phyloP scores from a whole-genome alignment of 352 stramenopile genomes.

The Pythium phragmitis region DNA sequence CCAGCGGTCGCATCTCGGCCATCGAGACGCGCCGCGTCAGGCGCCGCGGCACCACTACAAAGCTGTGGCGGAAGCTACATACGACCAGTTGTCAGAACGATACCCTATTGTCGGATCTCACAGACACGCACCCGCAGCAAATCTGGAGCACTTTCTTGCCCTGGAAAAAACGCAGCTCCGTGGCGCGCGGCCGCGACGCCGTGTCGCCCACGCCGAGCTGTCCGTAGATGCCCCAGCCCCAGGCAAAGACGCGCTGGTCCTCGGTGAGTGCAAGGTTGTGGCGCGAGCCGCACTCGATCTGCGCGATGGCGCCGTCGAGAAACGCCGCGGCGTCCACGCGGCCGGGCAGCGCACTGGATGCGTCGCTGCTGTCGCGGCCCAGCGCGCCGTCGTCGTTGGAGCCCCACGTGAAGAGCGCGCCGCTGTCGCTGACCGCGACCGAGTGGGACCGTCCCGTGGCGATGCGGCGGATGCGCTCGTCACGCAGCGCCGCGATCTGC shows the following conservation, averaged over 20 bases:
- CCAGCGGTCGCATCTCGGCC: slow-evolving; percentile 4
- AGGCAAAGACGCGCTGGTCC: slow-evolving; percentile 32
- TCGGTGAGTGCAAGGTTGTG: slow-evolving; percentile 37
- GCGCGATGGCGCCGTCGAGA: slow-evolving; percentile 14
- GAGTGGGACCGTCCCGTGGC: slow-evolving; percentile 63
- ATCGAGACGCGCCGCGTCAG: slow-evolving; percentile 22
- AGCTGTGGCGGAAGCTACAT: slow-evolving; percentile 34
- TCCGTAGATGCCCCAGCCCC: slow-evolving; percentile 46
- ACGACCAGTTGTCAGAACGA: neutral
- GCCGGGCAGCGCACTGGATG: slow-evolving; percentile 18
- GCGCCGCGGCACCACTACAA: slow-evolving; percentile 28
- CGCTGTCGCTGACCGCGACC: slow-evolving; percentile 47
- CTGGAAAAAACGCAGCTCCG: slow-evolving; percentile 28
- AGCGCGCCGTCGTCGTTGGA: slow-evolving; percentile 44
- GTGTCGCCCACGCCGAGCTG: slow-evolving; percentile 37
- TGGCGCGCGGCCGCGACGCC: slow-evolving; percentile 26
- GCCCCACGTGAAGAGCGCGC: slow-evolving; percentile 34
- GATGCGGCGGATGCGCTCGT: slow-evolving; percentile 25
- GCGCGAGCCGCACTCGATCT: slow-evolving; percentile 42
- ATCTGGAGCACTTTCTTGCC: slow-evolving; percentile 33
- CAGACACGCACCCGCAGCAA: slow-evolving; percentile 28
- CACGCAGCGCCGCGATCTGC: slow-evolving; percentile 17
- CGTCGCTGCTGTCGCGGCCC: slow-evolving; percentile 21
- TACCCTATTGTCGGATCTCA: neutral
- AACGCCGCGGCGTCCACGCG: slow-evolving; percentile 20